A percentile compares a stretch with the other conserved stretches of the same genome.
phyloP scores from a whole-genome alignment of 345 rosid species.

The Clausena lansium region DNA sequence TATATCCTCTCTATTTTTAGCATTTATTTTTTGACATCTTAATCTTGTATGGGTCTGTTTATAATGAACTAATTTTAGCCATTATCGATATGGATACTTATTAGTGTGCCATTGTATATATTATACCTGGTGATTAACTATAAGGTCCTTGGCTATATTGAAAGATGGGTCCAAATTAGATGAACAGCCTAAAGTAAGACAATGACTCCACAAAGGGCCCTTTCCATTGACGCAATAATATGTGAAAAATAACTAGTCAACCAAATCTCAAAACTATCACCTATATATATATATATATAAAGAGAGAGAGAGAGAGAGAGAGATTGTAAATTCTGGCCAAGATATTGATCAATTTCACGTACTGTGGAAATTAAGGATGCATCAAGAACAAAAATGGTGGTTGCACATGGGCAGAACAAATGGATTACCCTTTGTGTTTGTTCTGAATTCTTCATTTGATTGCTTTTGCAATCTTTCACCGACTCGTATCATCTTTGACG shows the following conservation, averaged over 20 bases:
- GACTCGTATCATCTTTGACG: neutral
- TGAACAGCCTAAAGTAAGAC: neutral
- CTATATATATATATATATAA: no score
- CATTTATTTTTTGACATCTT: neutral
- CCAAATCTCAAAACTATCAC: no score
- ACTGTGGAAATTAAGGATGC: neutral
- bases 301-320: no score
- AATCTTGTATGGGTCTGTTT: neutral
- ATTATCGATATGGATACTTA: neutral
- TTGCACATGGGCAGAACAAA: constrained; percentile 10
- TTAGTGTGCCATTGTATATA: no score
- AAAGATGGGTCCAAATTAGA: neutral
- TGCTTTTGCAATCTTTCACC: neutral
- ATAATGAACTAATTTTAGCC: no score
- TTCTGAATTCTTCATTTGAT: neutral
- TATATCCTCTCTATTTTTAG: neutral
- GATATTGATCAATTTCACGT: neutral
- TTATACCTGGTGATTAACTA: no score
- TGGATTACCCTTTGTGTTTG: neutral
- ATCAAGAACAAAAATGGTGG: neutral
- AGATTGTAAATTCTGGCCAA: neutral
- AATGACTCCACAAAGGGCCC: neutral
- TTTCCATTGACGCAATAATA: neutral
- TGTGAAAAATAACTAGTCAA: neutral
- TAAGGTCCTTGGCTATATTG: neutral